Evolutionary conservation across 768 basidiomycete species (phyloP).

Genomic region (Pisolithus albus): DNA sequence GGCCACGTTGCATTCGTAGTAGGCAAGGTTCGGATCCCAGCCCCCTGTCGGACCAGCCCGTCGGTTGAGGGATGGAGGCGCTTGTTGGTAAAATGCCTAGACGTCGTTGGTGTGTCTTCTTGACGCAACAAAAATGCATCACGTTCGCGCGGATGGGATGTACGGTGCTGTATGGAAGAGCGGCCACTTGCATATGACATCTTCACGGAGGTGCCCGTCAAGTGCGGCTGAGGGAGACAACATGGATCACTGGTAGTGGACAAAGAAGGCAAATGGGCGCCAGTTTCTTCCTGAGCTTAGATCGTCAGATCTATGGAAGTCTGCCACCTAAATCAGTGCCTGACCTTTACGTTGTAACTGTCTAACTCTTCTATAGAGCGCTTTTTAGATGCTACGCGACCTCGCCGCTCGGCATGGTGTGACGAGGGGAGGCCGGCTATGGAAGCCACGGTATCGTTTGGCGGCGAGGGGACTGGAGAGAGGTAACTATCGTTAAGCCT

Average conservation of each 20-base stretch:
- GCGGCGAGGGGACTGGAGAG: slow-evolving; percentile 26
- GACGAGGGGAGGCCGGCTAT: slow-evolving; percentile 13
- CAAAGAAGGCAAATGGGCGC: slow-evolving; percentile 14
- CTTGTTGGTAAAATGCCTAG: slow-evolving; percentile 21
- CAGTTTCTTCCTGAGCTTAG: slow-evolving; percentile 24
- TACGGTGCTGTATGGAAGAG: slow-evolving; percentile 5
- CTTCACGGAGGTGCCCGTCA: slow-evolving; percentile 12
- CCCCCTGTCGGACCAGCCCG: slow-evolving; percentile 25
- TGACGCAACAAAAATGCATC: slow-evolving; percentile 16
- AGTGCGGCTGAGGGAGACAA: slow-evolving; percentile 17
- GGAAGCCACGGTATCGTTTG: slow-evolving; percentile 15
- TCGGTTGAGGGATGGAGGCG: slow-evolving; percentile 23
- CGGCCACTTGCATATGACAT: slow-evolving; percentile 9
- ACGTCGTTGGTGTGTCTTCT: slow-evolving; percentile 20
- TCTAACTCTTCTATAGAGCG: slow-evolving; percentile 27
- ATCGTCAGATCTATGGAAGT: slow-evolving; percentile 14
- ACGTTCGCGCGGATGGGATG: slow-evolving; percentile 14
- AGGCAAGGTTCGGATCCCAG: slow-evolving; percentile 9
- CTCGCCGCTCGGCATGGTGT: slow-evolving; percentile 10
- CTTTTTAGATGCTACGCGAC: slow-evolving; percentile 25
- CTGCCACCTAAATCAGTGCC: slow-evolving; percentile 24
- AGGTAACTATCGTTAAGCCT: slow-evolving; percentile 28
- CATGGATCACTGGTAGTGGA: slow-evolving; percentile 16
- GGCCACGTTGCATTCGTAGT: slow-evolving; percentile 26
- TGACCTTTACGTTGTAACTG: slow-evolving; percentile 24